Evolutionary conservation across 768 basidiomycete genomes (phyloP).

Genomic region (Leucocoprinus birnbaumii): DNA sequence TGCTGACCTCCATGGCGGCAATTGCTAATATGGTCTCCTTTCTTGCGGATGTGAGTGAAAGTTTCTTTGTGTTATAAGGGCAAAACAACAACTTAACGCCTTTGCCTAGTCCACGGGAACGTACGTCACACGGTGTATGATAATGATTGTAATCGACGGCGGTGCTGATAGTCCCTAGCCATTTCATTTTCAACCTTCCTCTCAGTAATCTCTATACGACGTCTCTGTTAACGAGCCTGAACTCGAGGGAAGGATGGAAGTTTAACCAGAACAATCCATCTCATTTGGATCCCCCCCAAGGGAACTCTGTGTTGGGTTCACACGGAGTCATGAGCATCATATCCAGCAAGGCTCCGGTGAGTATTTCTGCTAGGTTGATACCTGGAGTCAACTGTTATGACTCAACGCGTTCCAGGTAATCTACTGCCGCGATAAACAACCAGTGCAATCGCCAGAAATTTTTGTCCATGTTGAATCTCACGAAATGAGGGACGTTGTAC

Average conservation of each 20-base stretch:
- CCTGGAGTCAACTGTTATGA: no score
- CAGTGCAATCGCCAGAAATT: neutral
- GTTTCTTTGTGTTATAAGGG: no score
- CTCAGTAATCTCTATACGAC: constrained; percentile 40
- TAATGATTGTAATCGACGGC: neutral
- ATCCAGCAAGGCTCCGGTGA: no score
- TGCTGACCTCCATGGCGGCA: constrained; percentile 31
- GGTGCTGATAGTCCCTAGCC: constrained; percentile 17
- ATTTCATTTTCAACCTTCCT: constrained; percentile 34
- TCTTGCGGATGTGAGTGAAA: constrained; percentile 21
- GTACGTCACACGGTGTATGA: constrained; percentile 2
- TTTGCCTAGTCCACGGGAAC: constrained; percentile 13
- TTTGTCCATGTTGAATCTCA: constrained; percentile 10
- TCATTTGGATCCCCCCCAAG: neutral
- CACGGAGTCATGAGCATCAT: no score
- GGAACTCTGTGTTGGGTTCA: no score
- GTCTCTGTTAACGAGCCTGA: constrained; percentile 37
- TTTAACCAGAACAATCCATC: no score
- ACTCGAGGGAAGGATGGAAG: constrained; percentile 17
- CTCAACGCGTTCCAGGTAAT: neutral
- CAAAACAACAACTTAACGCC: no score
- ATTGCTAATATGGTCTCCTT: constrained; percentile 29
- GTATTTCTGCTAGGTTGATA: no score
- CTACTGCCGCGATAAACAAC: neutral
- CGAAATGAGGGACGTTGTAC: neutral